Percentiles rank a stretch among this genome's conserved stretches.
Evolutionary conservation across 768 basidiomycete species (phyloP).

Genomic region (Mycena galericulata): DNA sequence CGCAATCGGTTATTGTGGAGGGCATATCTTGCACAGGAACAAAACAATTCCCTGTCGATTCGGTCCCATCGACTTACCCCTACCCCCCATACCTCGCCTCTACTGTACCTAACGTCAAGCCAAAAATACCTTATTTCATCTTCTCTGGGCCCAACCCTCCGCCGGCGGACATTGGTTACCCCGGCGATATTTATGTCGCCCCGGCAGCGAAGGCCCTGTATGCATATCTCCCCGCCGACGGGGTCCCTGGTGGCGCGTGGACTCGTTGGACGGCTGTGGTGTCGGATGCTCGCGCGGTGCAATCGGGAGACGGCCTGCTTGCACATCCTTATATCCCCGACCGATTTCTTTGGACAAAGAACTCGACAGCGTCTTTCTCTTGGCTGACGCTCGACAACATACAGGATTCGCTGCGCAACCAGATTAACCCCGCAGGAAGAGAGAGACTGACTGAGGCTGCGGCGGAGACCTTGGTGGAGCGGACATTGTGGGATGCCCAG

Average conservation of each 20-base stretch:
- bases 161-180: conserved; percentile 7
- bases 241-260: not conserved
- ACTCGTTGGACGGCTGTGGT: conserved; percentile 18
- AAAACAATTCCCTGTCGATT: conserved; percentile 7
- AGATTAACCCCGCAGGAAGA: not conserved
- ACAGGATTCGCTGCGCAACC: not conserved
- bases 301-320: not conserved
- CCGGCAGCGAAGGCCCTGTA: conserved; percentile 5
- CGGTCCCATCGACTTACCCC: conserved; percentile 1
- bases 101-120: not conserved
- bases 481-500: not conserved
- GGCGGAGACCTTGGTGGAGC: not conserved
- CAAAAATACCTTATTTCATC: conserved; percentile 10
- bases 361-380: not conserved
- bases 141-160: conserved; percentile 21
- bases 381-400: conserved; percentile 11
- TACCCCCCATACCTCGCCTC: not conserved
- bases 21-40: not conserved
- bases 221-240: conserved; percentile 1
- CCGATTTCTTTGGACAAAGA: conserved; percentile 1
- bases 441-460: not conserved
- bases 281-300: not conserved
- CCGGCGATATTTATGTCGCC: conserved; percentile 16
- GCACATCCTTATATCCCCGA: conserved; percentile 19
- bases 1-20: not conserved